These are phyloP conservation scores for Xerocomellus amylosporus DNA, from an alignment of 768 basidiomycete species.

Conservation along the genomic window DNA sequence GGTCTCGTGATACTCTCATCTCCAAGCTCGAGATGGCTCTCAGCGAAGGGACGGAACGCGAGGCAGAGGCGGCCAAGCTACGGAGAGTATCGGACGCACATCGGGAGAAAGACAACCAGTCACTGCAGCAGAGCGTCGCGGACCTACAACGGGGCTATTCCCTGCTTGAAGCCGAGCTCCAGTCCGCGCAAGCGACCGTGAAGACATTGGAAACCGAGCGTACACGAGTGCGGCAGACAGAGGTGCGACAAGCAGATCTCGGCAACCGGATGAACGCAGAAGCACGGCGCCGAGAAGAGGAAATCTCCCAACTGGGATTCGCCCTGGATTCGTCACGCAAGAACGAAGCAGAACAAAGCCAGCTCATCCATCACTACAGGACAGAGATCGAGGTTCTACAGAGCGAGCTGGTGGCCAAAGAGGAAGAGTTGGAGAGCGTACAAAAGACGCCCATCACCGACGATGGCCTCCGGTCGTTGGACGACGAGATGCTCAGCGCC, in stretches of 20 bases:
- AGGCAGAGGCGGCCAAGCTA: conserved; percentile 44
- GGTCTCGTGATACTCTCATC: conserved; percentile 55
- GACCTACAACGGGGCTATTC: conserved; percentile 63
- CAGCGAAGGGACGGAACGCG: conserved; percentile 52
- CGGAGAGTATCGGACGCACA: conserved; percentile 44
- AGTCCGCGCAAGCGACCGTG: conserved; percentile 49
- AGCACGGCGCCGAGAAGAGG: conserved; percentile 49
- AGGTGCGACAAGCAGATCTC: conserved; percentile 53
- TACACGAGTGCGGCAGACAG: conserved; percentile 54
- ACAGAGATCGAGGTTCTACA: conserved; percentile 72
- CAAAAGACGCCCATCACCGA: conserved; percentile 40
- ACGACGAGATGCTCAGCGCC: conserved; percentile 71
- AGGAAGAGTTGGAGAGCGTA: conserved; percentile 64
- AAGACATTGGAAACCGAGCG: conserved; percentile 65
- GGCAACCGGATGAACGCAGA: conserved; percentile 50
- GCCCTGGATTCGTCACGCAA: conserved; percentile 49
- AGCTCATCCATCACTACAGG: conserved; percentile 60
- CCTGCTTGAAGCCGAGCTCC: conserved; percentile 61
- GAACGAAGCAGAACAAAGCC: conserved; percentile 58
- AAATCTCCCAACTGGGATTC: conserved; percentile 48
- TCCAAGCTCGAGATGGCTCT: conserved; percentile 59
- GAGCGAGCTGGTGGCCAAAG: conserved; percentile 56
- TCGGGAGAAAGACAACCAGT: conserved; percentile 51
- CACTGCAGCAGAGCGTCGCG: conserved; percentile 47
- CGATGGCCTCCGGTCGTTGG: conserved; percentile 52